A percentile compares a stretch with the other conserved stretches of the same genome.
Evolutionary conservation across 495 filamentous ascomycete genomes (phyloP).

Genomic region (Rostrohypoxylon terebratum): DNA sequence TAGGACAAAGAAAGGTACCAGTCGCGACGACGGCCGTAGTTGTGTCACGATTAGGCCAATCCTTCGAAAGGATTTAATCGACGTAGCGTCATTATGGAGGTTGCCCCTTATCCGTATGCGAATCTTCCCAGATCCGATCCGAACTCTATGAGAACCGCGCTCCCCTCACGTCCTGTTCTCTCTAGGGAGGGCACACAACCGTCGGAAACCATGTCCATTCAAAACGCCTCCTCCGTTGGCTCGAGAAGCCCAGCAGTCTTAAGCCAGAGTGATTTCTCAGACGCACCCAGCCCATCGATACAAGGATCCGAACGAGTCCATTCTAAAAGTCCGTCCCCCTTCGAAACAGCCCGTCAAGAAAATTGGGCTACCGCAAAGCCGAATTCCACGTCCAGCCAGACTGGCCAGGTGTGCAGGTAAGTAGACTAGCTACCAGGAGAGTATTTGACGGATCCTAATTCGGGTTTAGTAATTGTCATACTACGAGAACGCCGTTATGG

Average conservation of each 20-base stretch:
- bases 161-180: constrained; percentile 46
- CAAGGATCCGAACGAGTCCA: constrained; percentile 47
- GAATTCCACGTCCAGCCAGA: constrained; percentile 42
- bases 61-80: constrained; percentile 13
- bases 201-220: constrained; percentile 43
- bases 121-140: constrained; percentile 40
- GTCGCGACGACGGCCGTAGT: constrained; percentile 25
- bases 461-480: constrained; percentile 86
- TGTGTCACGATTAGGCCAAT: constrained; percentile 15
- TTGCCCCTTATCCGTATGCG: constrained; percentile 37
- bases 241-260: constrained; percentile 47
- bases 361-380: constrained; percentile 29
- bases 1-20: constrained; percentile 15
- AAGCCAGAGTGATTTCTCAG: constrained; percentile 47
- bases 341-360: constrained; percentile 45
- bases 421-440: constrained; percentile 17
- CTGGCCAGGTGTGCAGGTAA: constrained; percentile 69
- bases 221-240: constrained; percentile 38
- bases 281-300: constrained; percentile 45
- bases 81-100: constrained; percentile 44
- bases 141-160: constrained; percentile 45
- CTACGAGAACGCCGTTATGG: constrained; percentile 94
- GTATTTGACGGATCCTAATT: constrained; percentile 26
- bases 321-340: constrained; percentile 51
- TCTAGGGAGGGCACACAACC: constrained; percentile 44